Evolutionary conservation across 495 filamentous ascomycete species (phyloP).

Genomic region (Hypomontagnella monticulosa): DNA sequence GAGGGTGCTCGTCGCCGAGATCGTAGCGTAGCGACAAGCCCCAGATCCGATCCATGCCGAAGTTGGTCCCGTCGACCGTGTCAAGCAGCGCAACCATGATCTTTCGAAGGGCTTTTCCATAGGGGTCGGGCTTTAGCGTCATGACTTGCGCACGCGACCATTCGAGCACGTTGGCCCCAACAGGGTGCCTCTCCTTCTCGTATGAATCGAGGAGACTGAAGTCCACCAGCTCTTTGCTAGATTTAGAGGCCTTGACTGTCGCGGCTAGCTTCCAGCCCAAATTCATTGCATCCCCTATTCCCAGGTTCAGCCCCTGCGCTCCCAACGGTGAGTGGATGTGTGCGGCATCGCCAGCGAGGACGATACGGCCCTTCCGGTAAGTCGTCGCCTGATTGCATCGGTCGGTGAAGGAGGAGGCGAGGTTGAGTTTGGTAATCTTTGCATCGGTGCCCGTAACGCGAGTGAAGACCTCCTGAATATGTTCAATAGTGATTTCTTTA

Average conservation of each 20-base stretch:
- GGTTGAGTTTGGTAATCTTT: constrained; percentile 39
- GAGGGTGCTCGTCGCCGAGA: constrained; percentile 39
- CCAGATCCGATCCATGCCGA: constrained; percentile 46
- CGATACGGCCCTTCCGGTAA: constrained; percentile 16
- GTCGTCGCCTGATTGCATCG: constrained; percentile 43
- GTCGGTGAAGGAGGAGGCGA: constrained; percentile 45
- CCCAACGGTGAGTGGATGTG: constrained; percentile 28
- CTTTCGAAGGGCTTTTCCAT: constrained; percentile 28
- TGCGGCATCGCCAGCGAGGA: constrained; percentile 21
- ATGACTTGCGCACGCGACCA: constrained; percentile 44
- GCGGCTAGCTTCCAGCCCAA: constrained; percentile 22
- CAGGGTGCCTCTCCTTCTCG: constrained; percentile 39
- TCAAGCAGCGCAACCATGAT: constrained; percentile 41
- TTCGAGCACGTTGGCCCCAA: constrained; percentile 45
- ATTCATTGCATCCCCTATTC: constrained; percentile 18
- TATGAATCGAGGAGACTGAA: constrained; percentile 45
- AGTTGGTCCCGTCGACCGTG: constrained; percentile 46
- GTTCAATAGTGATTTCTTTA: constrained; percentile 38
- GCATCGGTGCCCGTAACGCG: constrained; percentile 41
- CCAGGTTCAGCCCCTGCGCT: constrained; percentile 19
- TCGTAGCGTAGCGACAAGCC: constrained; percentile 45
- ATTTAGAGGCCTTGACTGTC: background rate
- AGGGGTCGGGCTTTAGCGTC: constrained; percentile 37
- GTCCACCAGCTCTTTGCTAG: background rate
- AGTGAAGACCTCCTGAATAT: constrained; percentile 42